These are phyloP conservation scores for Trichoderma breve DNA, from an alignment of 2,329 filamentous ascomycete species.

Conservation along the genomic window DNA sequence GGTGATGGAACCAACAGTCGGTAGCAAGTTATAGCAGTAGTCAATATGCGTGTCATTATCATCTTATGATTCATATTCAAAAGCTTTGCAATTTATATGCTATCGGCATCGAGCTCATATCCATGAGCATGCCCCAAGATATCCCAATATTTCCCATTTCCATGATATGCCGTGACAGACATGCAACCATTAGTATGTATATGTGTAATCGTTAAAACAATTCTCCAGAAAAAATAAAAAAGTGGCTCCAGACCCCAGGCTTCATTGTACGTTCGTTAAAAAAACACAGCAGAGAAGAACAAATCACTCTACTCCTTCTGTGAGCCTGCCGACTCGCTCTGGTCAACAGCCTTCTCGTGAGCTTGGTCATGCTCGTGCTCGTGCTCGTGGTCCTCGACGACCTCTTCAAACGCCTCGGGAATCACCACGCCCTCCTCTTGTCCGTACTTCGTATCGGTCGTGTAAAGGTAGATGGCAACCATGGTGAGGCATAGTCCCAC, in stretches of 20 bases:
- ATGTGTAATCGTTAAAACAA: neutral
- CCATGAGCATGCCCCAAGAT: neutral
- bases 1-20: neutral
- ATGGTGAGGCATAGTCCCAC: constrained; percentile 8
- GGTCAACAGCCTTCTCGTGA: neutral
- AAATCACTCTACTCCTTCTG: neutral
- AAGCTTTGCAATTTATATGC: neutral
- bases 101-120: neutral
- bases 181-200: neutral
- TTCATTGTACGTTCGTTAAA: neutral
- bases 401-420: constrained; percentile 13
- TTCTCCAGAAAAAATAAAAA: neutral
- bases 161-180: neutral
- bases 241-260: neutral
- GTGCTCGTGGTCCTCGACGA: constrained; percentile 1
- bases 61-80: neutral
- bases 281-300: neutral
- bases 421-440: constrained; percentile 18
- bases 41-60: neutral
- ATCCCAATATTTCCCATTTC: neutral
- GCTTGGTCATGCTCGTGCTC: neutral
- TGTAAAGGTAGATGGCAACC: constrained; percentile 10
- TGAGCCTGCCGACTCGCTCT: neutral
- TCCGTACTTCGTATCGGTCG: constrained; percentile 10
- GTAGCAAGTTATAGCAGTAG: too few species aligned